phyloP scores from a whole-genome alignment of 371 early-diverging fungal species.

The Rhizomucor miehei region DNA sequence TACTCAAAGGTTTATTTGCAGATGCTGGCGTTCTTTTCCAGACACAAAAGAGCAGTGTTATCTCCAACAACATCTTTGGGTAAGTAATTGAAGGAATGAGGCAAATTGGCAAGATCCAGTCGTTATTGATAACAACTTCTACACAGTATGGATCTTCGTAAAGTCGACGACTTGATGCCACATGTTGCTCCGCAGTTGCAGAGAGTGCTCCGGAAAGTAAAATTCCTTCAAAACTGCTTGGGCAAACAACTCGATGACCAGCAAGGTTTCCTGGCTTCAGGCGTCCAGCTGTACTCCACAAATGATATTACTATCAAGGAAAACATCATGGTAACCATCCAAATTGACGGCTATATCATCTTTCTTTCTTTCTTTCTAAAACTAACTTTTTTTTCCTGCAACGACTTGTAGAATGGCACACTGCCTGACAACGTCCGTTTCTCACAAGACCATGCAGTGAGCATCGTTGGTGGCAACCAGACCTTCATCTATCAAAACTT shows the following conservation, averaged over 20 bases:
- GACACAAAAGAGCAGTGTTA: constrained; percentile 31
- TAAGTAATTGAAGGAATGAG: constrained; percentile 2
- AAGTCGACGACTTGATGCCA: constrained; percentile 20
- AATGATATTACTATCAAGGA: constrained; percentile 38
- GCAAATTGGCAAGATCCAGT: too few relatives aligned
- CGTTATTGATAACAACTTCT: too few relatives aligned
- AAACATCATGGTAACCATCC: constrained; percentile 35
- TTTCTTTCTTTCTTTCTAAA: not conserved
- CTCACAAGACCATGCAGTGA: constrained; percentile 40
- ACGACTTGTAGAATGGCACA: constrained; percentile 30
- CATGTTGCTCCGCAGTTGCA: constrained; percentile 18
- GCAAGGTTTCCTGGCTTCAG: constrained; percentile 41
- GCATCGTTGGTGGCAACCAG: constrained; percentile 33
- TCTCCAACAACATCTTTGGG: constrained; percentile 48
- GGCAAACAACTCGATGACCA: constrained; percentile 18
- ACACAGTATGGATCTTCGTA: constrained; percentile 40
- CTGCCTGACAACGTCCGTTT: constrained; percentile 30
- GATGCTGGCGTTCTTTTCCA: constrained; percentile 36
- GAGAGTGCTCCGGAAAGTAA: constrained; percentile 14
- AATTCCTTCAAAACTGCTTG: constrained; percentile 26
- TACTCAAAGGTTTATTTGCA: constrained; percentile 6
- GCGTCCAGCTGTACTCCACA: constrained; percentile 30
- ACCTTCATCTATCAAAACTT: constrained; percentile 46
- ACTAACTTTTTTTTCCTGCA: too few relatives aligned
- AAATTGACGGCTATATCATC: not conserved